Evolutionary conservation across 1,284 basidiomycete species (phyloP), one percentile per base, ranked within the genome.

Genomic region (Fistulinella cinereoalba): DNA sequence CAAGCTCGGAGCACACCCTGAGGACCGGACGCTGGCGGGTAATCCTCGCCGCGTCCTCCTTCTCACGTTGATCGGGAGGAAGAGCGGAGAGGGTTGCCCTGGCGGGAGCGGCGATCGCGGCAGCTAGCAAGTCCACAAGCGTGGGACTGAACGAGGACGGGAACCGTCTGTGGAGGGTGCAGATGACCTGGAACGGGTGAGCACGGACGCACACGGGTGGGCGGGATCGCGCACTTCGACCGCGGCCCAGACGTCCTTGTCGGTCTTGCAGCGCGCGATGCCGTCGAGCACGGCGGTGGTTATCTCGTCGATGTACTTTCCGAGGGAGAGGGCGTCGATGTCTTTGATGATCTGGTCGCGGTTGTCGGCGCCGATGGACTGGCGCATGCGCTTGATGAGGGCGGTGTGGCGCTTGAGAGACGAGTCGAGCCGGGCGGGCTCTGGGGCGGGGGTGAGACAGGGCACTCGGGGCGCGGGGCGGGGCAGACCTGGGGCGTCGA

Each of bases 221-320:
- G 23, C 3, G 18, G 31, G 39, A 45, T 46, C 15, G 64, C 80
- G 57, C 54, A 94, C 92, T 75, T 98, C 94, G 13, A 93, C 88
- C 6, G 93, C 93, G 46, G 86, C 88, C 77, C 92, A 90, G 21
- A 93, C 79, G 64, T 99, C 94, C 57, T 87, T 88, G 57, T 92
- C 90, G 0, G 79, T 90, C 74, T 87, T 94, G 66, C 93, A 95
- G 52, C 86, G 81, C 10, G 71, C 68, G 32, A 96, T 76, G 2
- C 97, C 96, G 62, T 99, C 97, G 0, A 91, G 72, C 0, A 87
- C 75, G 2, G 93, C 94, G 11, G 85, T 83, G 1, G 90, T 87
- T 51, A 98, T 86, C 70, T 99, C 97, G 58, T 97, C 95, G 43
- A 96, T 77, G 65, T 99, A 98, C 68, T 97, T 99, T 70, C 93